Base-by-base conservation (phyloP, 371 early-diverging fungal species). In the Zychaea mexicana region DNA sequence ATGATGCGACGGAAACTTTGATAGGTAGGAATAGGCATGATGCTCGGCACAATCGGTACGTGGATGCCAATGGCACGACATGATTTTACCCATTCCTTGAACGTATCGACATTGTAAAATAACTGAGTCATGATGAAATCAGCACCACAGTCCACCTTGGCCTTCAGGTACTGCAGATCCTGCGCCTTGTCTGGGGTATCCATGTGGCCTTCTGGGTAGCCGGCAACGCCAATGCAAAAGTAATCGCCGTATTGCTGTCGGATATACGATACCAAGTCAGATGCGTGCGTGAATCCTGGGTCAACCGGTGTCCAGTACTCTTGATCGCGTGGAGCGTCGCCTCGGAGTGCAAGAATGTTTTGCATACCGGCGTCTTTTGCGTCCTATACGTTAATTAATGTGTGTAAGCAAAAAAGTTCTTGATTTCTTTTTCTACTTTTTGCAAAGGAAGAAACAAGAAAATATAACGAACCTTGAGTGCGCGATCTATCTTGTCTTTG, bases 201-300 rank as follows among this genome's bases (percentile, higher is more conserved):
- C 32, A 88, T 78, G 65, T 97, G 96, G 28, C 95, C 95, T 72
- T 97, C 97, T n/a, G 98, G 98, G 74, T 96, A 96, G 8, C 94
- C 97, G 17, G 97, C 97, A 46, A 98, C 97, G 65, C 94, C 96
- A 66, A 97, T 91, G 69, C 96, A 94, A 71, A 98, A 98, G 74
- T 92, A 91, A 79, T 96, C 95, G 6, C 92, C 93, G 72, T 96
- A 92, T 57, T 90, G 71, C 57, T 86, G 74, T 31, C 93, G 87
- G 57, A 98, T 95, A 70, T 96, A 95, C 26, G 79, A 81, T 7
- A 98, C 97, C n/a, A 98, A 84, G 73, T 98, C 98, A 57, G 86
- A 77, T 13, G 97, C 97, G 73, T 96, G 86, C 3, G 77, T 66
- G 73, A 98, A 97, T 3, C 89, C 88, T 49, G 82, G 86, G 54